Evolutionary conservation across 2,329 filamentous ascomycete species (phyloP).

Genomic region (Scedosporium aurantiacum): DNA sequence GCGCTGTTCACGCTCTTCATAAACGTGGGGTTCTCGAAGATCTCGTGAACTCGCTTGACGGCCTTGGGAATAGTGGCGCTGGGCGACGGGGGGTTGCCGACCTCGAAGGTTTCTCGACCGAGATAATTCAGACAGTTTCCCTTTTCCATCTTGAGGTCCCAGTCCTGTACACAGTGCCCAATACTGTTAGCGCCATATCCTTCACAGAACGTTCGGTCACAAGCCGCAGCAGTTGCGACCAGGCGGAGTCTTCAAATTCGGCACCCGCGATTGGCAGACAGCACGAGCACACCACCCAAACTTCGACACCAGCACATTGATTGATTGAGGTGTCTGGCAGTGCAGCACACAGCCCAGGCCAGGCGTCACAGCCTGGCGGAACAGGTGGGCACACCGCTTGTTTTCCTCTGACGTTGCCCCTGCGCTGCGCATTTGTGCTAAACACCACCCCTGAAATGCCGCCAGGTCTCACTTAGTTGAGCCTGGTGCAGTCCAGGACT

Average conservation of each 20-base stretch:
- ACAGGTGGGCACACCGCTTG: neutral
- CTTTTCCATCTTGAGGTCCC: conserved; percentile 56
- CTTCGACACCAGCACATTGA: neutral
- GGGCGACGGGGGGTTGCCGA: conserved; percentile 34
- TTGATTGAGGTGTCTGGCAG: neutral
- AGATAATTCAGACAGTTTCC: conserved; percentile 45
- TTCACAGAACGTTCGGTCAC: too few species aligned
- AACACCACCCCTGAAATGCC: neutral
- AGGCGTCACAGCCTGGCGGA: neutral
- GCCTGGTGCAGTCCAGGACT: too few species aligned
- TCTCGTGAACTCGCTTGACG: conserved; percentile 64
- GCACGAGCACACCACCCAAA: neutral
- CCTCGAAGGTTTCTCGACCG: conserved; percentile 38
- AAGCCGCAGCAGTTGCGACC: too few species aligned
- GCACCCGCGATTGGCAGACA: neutral
- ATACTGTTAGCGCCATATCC: conserved; percentile 1
- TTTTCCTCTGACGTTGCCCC: neutral
- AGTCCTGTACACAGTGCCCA: conserved; percentile 35
- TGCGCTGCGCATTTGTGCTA: neutral
- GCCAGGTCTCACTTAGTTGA: neutral
- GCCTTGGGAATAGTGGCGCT: conserved; percentile 52
- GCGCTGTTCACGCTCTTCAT: conserved; percentile 53
- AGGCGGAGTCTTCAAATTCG: too few species aligned
- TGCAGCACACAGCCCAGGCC: neutral
- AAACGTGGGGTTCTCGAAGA: conserved; percentile 65